Evolutionary conservation across 306 rosid genomes (phyloP), one percentile per base, ranked within the genome.

Genomic region (Quercus cerris): DNA sequence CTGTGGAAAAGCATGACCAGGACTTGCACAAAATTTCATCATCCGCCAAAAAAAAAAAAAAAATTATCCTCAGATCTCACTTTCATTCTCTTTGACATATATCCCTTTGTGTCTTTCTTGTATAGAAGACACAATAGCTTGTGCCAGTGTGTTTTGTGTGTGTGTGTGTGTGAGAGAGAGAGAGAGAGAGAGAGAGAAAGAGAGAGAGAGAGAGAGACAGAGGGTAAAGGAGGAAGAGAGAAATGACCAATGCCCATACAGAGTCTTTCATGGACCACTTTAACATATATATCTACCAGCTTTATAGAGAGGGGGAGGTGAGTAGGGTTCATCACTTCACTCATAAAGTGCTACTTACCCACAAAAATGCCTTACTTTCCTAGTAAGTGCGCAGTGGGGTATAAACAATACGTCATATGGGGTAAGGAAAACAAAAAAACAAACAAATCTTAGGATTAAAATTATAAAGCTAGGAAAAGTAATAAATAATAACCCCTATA

Each of bases 1-100:
- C 98, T 93, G 98, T 93, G 98, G 98, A 93, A 93, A 87, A 93
- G 93, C 88, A 93, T 91, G 97, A 87, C 94, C 90, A 88, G 84
- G 92, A 88, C 87, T 87, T 82, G 69, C 51, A 51, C 58, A 78
- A 68, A 44, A 20, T 51, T 71, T 41, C 12, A 41, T 41, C 38
- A 56, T 75, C n/a, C 57, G 19, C 64, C 8, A 38, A 38, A 38
- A 35, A 35, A 33, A 33, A 35, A 35, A 35, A 35, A 35, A 31
- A 71, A 73, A 75, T 85, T 83, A 20, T 5, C 71, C 59, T 79
- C 85, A 86, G 91, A 91, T 91, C 93, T 89, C 80, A 70, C 28
- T 63, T 58, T 19, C 22, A 0, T 46, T 72, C 41, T 73, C 63
- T 28, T 74, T 75, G 51, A 61, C 35, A 66, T 38, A 41, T 41